phyloP scores from a whole-genome alignment of 345 rosid species.

The Hypericum androsaemum region DNA sequence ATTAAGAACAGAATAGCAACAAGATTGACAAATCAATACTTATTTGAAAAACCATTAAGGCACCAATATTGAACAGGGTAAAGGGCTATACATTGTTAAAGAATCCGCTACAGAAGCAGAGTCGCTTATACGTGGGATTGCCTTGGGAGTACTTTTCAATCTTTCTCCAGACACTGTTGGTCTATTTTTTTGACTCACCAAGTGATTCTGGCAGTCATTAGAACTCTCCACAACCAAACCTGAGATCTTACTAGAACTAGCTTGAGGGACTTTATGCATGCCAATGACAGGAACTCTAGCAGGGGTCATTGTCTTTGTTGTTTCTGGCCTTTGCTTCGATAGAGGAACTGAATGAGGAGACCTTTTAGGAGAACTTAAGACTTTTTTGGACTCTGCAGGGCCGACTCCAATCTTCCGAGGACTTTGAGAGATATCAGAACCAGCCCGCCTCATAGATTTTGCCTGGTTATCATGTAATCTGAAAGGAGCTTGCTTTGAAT shows the following conservation, averaged over 20 bases:
- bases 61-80: conserved; percentile 36
- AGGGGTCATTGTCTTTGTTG: conserved; percentile 21
- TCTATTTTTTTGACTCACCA: conserved; percentile 34
- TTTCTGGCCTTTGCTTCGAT: conserved; percentile 26
- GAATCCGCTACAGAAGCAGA: conserved; percentile 27
- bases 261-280: conserved; percentile 35
- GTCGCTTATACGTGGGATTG: conserved; percentile 27
- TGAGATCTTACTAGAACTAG: conserved; percentile 32
- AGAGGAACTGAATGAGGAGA: conserved; percentile 25
- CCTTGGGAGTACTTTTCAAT: conserved; percentile 38
- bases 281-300: conserved; percentile 31
- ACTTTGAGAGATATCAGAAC: conserved; percentile 19
- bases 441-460: conserved; percentile 21
- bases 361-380: conserved; percentile 38
- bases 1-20: conserved; percentile 6
- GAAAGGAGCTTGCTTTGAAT: conserved; percentile 22
- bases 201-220: conserved; percentile 36
- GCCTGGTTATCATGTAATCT: conserved; percentile 18
- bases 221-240: conserved; percentile 26
- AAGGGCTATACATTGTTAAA: conserved; percentile 27
- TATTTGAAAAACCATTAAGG: conserved; percentile 6
- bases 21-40: conserved; percentile 3
- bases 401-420: conserved; percentile 34
- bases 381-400: conserved; percentile 33
- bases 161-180: conserved; percentile 40